Base-by-base conservation (phyloP, 768 basidiomycete species). In the Russula sp. region DNA sequence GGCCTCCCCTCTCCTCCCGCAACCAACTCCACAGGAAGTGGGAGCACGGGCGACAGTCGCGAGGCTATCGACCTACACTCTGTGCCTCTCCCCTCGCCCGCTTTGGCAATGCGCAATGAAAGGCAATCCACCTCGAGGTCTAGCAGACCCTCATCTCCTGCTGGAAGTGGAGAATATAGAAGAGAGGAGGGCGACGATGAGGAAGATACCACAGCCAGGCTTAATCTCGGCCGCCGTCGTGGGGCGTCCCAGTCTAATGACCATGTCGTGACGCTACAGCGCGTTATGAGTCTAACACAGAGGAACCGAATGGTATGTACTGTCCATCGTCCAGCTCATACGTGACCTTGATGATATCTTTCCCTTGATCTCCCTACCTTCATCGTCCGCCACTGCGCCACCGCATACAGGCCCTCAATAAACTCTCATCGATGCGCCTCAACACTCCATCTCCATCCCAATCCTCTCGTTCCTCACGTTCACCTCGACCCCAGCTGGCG, bases 1-100 rank as follows among this genome's bases (percentile, higher is more conserved):
- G 90, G 90, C 7, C 73, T 92, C 6, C 90, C 91, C 1, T 91
- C 89, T 26, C 91, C 91, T 0, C 91, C 91, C 49, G 90, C 89
- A 30, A 90, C 91, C 22, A 92, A 91, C 72, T 92, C 90, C 13
- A 91, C 89, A 1, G 89, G 88, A 38, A 90, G 89, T 73, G 88
- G 88, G 42, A 67, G 66, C 42, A 40, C 66, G 3, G 68, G 63
- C 24, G 68, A 69, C 66, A 73, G 73, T 64, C 73, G 75, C 57
- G 79, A 78, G 65, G 78, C 77, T 69, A 62, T 77, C 64, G 76
- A 79, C 67, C 71, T 71, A 57, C 76, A 73, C 48, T 71, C 75
- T 51, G 58, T 66, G 44, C 70, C 77, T 46, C 70, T 72, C 64
- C 66, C 72, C 26, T 69, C 68, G 46, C 65, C 71, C 32, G 64